Base-by-base conservation (phyloP, 805 yeast genomes). In the Candida suzukii region DNA sequence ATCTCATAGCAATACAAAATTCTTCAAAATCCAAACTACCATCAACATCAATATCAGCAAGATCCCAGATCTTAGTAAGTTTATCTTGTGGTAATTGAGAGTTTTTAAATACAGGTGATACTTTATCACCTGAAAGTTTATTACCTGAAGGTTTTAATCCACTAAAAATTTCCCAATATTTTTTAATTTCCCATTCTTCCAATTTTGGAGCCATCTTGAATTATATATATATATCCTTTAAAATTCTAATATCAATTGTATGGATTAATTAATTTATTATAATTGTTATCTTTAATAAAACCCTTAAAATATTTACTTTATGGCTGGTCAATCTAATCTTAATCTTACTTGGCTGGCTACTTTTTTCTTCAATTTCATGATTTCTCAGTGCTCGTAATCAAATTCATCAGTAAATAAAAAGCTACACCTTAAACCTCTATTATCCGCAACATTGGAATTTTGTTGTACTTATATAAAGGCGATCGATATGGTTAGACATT, bases 121-220 rank as follows among this genome's bases (percentile, higher is more conserved):
- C 95, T 58, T 83, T 81, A 43, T 84, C 93, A 38, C 96, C 96
- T 19, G 83, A 73, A 27, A 93, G 73, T 57, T 83, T 80, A 57
- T 87, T 88, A 41, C 78, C 75, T 28, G 66, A 78, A 0, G 99
- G 99, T 48, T 78, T 76, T 53, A 93, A 75, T 13, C 96, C 95
- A 48, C 83, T 79, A 70, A 93, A 93, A 37, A 93, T 90, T 63
- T 93, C 95, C 99, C 99, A 93, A 71, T 88, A 93, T 66, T 91
- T 91, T 56, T 88, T 84, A 53, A 90, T 88, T 64, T 93, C 99
- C 84, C 95, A 88, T 52, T 88, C 93, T 61, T 88, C 96, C 46
- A 88, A 66, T 47, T 84, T 79, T 21, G 91, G 88, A 61, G 59
- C 38, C 38, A 36, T 36, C 20, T 36, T 36, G 24, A n/a, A n/a